Conservation (phyloP, 306 rosid species). For the Clitoria ternatea region DNA sequence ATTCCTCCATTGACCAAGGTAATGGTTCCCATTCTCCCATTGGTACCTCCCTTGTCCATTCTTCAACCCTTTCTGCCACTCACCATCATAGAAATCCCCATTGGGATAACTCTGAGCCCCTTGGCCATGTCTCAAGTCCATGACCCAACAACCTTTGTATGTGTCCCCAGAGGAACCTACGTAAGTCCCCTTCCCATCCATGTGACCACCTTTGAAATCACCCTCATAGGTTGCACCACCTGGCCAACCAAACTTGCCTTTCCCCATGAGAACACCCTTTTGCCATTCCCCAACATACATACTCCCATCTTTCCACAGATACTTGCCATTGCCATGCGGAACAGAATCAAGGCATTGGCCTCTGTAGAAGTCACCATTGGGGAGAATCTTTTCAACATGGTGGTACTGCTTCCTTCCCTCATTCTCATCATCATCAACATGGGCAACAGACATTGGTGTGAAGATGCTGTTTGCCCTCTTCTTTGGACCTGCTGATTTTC, state of each 20-base stretch:
- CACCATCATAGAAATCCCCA: conserved; percentile 94
- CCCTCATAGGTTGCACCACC: conserved; percentile 96
- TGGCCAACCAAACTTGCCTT: conserved; percentile 91
- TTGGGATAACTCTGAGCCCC: conserved; percentile 66
- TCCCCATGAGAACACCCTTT: conserved; percentile 58
- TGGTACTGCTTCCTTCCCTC: conserved; percentile 32
- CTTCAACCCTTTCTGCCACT: conserved; percentile 81
- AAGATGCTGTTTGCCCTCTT: conserved; percentile 55
- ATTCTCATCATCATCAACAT: conserved; percentile 74
- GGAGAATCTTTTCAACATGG: conserved; percentile 54
- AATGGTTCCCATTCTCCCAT: conserved; percentile 81
- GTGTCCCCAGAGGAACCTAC: conserved; percentile 73
- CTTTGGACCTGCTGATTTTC: conserved; percentile 53
- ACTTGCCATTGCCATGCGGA: conserved; percentile 83
- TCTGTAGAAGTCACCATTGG: conserved; percentile 75
- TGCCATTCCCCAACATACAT: conserved; percentile 91
- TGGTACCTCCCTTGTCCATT: conserved; percentile 86
- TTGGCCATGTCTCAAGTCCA: conserved; percentile 75
- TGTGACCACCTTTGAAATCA: conserved; percentile 61
- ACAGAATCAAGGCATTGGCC: conserved; percentile 62
- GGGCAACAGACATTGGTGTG: conserved; percentile 78
- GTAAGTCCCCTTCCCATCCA: conserved; percentile 90
- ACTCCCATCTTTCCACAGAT: conserved; percentile 90
- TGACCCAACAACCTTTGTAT: conserved; percentile 79
- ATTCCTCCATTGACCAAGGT: conserved; percentile 72